These are phyloP conservation scores for Chionographis japonica DNA, from an alignment of 106 monocot genomes.

Conservation along the genomic window DNA sequence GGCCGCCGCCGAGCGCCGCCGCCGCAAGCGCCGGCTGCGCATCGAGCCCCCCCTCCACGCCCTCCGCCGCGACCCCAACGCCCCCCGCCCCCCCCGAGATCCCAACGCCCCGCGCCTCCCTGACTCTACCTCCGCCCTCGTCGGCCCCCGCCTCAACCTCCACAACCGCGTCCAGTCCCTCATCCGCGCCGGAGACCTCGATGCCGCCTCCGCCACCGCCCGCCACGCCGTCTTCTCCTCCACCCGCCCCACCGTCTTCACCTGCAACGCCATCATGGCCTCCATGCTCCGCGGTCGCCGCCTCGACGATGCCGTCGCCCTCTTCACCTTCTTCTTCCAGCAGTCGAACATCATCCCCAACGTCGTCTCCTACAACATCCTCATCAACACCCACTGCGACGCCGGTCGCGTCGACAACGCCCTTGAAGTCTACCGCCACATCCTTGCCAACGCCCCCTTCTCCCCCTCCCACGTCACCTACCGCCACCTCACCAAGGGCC, in stretches of 20 bases:
- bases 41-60: slow-evolving; percentile 40
- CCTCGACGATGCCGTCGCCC: slow-evolving; percentile 59
- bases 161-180: slow-evolving; percentile 90
- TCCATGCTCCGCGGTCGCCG: slow-evolving; percentile 60
- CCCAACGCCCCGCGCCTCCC: slow-evolving; percentile 82
- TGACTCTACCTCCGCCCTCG: slow-evolving; percentile 83
- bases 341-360: slow-evolving; percentile 83
- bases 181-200: slow-evolving; percentile 75
- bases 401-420: slow-evolving; percentile 60
- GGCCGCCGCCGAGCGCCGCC: slow-evolving; percentile 54
- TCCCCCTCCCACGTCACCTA: slow-evolving; percentile 91
- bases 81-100: slow-evolving; percentile 56
- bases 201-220: slow-evolving; percentile 54
- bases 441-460: slow-evolving; percentile 77
- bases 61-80: slow-evolving; percentile 23
- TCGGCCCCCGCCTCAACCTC: slow-evolving; percentile 86
- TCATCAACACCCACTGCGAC: slow-evolving; percentile 71
- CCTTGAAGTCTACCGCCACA: slow-evolving; percentile 61
- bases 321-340: slow-evolving; percentile 76
- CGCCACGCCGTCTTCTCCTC: slow-evolving; percentile 73
- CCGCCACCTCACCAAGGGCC: slow-evolving; percentile 90
- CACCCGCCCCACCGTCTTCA: slow-evolving; percentile 86
- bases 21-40: slow-evolving; percentile 50
- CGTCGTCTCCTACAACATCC: slow-evolving; percentile 89
- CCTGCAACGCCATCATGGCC: slow-evolving; percentile 87